Evolutionary conservation across 345 rosid genomes (phyloP).

Genomic region (Clausena lansium): DNA sequence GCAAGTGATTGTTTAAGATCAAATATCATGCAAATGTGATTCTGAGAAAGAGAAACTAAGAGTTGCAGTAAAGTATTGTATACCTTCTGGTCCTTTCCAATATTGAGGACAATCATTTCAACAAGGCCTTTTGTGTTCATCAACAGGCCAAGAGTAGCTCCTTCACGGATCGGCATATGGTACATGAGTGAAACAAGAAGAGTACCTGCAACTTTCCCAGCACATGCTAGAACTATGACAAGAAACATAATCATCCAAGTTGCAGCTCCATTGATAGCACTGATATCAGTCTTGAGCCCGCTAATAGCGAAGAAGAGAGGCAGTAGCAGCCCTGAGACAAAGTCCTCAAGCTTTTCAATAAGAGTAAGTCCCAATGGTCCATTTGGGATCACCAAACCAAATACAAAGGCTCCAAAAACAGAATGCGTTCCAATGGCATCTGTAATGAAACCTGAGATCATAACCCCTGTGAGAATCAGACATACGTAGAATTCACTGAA

Average conservation of each 20-base stretch:
- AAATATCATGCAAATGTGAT: not conserved
- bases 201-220: conserved; percentile 78
- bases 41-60: not conserved
- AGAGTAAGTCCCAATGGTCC: conserved; percentile 90
- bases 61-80: not conserved
- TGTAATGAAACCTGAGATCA: conserved; percentile 88
- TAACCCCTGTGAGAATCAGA: conserved; percentile 86
- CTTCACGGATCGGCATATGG: conserved; percentile 81
- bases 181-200: conserved; percentile 47
- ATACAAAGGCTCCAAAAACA: conserved; percentile 90
- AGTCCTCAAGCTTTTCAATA: conserved; percentile 91
- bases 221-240: conserved; percentile 51
- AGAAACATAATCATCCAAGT: conserved; percentile 54
- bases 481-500: conserved; percentile 77
- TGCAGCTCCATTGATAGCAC: conserved; percentile 32
- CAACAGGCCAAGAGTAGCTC: conserved; percentile 76
- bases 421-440: conserved; percentile 96
- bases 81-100: conserved; percentile 87
- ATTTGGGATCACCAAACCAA: conserved; percentile 82
- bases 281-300: conserved; percentile 73
- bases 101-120: conserved; percentile 89
- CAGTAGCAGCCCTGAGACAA: conserved; percentile 86
- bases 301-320: conserved; percentile 96
- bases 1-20: conserved; percentile 15
- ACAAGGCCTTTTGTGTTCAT: conserved; percentile 94